Percentiles rank a stretch among this genome's conserved stretches.
Evolutionary conservation across 2,329 filamentous ascomycete genomes (phyloP).

Genomic region (Cladosporium sp.): DNA sequence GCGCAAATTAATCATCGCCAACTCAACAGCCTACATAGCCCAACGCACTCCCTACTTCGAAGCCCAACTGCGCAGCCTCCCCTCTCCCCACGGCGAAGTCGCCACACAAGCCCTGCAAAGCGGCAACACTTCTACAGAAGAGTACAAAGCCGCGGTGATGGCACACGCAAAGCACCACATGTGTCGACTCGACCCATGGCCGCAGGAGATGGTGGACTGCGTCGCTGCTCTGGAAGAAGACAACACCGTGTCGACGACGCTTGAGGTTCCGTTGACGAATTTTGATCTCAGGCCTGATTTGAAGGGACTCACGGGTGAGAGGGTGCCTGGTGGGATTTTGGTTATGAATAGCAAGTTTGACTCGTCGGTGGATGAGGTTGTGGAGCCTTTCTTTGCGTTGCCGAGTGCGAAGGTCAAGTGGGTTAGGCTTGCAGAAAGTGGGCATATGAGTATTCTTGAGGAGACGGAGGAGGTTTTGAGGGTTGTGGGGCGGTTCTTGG

Average conservation of each 20-base stretch:
- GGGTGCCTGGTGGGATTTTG: slow-evolving; percentile 27
- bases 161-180: background rate
- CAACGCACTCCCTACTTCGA: background rate
- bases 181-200: background rate
- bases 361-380: slow-evolving; percentile 33
- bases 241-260: background rate
- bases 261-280: background rate
- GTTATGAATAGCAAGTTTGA: slow-evolving; percentile 43
- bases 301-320: background rate
- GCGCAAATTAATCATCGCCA: background rate
- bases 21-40: background rate
- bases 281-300: background rate
- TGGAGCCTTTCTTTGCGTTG: slow-evolving; percentile 34
- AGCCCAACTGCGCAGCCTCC: background rate
- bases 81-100: background rate
- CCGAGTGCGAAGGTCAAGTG: slow-evolving; percentile 35
- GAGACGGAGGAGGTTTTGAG: slow-evolving; percentile 29
- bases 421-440: slow-evolving; percentile 33
- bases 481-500: background rate
- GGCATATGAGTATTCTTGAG: slow-evolving; percentile 36
- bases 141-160: background rate
- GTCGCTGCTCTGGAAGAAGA: background rate
- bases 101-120: background rate
- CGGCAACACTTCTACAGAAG: background rate
- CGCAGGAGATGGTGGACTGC: background rate